phyloP scores from a whole-genome alignment of 495 filamentous ascomycete species.

The Penicillium roqueforti region DNA sequence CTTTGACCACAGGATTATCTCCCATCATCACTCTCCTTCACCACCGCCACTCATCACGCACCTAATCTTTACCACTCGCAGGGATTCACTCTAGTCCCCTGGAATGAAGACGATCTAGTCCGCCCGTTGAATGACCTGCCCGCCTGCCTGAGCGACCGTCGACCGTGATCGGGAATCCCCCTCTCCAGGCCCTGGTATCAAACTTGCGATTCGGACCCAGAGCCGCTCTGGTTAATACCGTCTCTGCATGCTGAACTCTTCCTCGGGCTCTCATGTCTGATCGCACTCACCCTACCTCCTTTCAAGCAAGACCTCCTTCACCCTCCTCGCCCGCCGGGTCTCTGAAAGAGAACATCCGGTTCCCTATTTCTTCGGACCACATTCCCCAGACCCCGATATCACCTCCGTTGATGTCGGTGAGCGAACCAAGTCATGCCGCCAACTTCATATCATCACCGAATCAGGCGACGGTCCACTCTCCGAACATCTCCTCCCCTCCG shows the following conservation, averaged over 20 bases:
- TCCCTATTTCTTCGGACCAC: constrained; percentile 32
- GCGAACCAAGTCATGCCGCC: constrained; percentile 46
- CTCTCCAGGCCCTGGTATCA: constrained; percentile 23
- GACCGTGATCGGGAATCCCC: constrained; percentile 28
- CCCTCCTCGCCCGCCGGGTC: constrained; percentile 41
- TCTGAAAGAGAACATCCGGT: constrained; percentile 36
- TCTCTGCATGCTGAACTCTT: constrained; percentile 11
- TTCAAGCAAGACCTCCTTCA: constrained; percentile 41
- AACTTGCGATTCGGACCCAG: constrained; percentile 21
- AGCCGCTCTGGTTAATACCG: constrained; percentile 9
- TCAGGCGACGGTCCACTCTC: constrained; percentile 41
- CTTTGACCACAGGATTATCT: constrained; percentile 32
- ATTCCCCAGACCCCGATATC: constrained; percentile 46
- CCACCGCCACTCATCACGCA: constrained; percentile 25
- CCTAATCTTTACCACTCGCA: constrained; percentile 14
- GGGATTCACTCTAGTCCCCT: constrained; percentile 19
- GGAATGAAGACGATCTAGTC: constrained; percentile 42
- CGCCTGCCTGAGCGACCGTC: constrained; percentile 41
- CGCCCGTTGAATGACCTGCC: constrained; percentile 38
- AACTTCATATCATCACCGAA: constrained; percentile 44
- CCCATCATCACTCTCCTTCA: constrained; percentile 25
- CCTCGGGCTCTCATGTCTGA: constrained; percentile 40
- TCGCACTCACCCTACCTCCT: constrained; percentile 36
- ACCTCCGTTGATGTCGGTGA: constrained; percentile 53
- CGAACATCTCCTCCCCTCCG: constrained; percentile 40